Percentiles rank a stretch among this genome's conserved stretches.
Evolutionary conservation across 257 asterid species (phyloP).

Genomic region (Nyctanthes arbortristis): DNA sequence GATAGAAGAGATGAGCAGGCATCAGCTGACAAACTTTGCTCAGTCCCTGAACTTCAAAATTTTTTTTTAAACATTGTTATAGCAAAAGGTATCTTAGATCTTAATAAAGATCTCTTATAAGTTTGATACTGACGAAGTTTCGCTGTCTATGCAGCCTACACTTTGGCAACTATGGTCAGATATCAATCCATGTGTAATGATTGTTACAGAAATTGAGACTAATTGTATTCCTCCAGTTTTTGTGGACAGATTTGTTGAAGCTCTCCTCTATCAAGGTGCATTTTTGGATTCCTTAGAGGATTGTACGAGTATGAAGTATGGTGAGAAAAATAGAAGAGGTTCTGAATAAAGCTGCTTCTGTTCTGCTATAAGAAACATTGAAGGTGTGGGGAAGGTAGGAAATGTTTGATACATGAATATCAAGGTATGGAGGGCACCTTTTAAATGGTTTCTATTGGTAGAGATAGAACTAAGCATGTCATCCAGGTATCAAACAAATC

Average conservation of each 20-base stretch:
- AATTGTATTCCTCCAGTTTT: constrained; percentile 22
- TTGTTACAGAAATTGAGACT: constrained; percentile 37
- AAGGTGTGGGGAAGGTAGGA: not conserved
- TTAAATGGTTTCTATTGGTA: constrained; percentile 27
- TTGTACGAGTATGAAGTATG: constrained; percentile 31
- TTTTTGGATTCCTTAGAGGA: constrained; percentile 34
- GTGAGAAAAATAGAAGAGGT: constrained; percentile 29
- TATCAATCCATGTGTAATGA: constrained; percentile 37
- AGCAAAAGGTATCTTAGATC: constrained; percentile 27
- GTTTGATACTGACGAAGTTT: constrained; percentile 31
- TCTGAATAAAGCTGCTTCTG: constrained; percentile 19
- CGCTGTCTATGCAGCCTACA: constrained; percentile 32
- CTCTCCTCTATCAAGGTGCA: constrained; percentile 27
- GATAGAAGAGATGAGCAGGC: constrained; percentile 35
- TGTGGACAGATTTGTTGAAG: constrained; percentile 30
- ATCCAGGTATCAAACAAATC: constrained; percentile 38
- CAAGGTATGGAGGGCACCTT: constrained; percentile 39
- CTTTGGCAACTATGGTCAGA: constrained; percentile 22
- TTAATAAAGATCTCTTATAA: constrained; percentile 34
- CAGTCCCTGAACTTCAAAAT: constrained; percentile 29
- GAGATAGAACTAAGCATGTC: constrained; percentile 39
- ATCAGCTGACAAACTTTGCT: constrained; percentile 34
- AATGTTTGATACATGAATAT: constrained; percentile 19
- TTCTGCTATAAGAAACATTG: not conserved
- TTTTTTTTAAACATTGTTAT: constrained; percentile 28